Evolutionary conservation across 805 yeast species (phyloP), one percentile per base, ranked within the genome.

Genomic region (Yueomyces sp.): DNA sequence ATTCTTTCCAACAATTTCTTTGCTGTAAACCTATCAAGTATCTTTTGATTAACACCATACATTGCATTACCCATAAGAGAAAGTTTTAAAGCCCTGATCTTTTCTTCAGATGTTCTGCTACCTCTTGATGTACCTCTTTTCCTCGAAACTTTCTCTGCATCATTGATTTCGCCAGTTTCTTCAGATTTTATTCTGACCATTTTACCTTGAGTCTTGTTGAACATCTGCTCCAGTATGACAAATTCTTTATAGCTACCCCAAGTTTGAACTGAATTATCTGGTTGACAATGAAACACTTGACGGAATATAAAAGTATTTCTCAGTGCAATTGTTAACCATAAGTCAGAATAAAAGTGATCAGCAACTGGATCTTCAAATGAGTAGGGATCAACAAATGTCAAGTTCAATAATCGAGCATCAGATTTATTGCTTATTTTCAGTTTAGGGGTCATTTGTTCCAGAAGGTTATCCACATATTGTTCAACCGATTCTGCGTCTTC

Each of bases 251-350:
- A 92, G 45, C 86, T 95, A 45, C 74, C 74, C 99, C 99, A 92
- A 0, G 87, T 74, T 28, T 70, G 70, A n/a, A 90, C 97, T 5
- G 76, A 69, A 59, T 90, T 86, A 62, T 92, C 98, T 0, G 99
- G 99, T 57, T 94, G 98, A 48, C 85, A 78, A 50, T 88, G 88
- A 72, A 92, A 92, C 1, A 92, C 84, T 60, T 81, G 69, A 47
- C 96, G 71, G 65, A 75, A 92, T 2, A 94, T 66, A 46, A 75
- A 70, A 0, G 97, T 86, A 56, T 92, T 92, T 53, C 88, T 72
- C 43, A 81, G 67, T 0, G 98, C 96, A 53, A 76, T 77, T 4
- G 80, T 80, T 57, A 71, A 74, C 96, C 96, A 90, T 5, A 80
- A 59, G 52, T 86, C 96, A 52, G 84, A 88, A 54, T 77, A 85